Evolutionary conservation across 768 basidiomycete species (phyloP).

Genomic region (Cubamyces sp.): DNA sequence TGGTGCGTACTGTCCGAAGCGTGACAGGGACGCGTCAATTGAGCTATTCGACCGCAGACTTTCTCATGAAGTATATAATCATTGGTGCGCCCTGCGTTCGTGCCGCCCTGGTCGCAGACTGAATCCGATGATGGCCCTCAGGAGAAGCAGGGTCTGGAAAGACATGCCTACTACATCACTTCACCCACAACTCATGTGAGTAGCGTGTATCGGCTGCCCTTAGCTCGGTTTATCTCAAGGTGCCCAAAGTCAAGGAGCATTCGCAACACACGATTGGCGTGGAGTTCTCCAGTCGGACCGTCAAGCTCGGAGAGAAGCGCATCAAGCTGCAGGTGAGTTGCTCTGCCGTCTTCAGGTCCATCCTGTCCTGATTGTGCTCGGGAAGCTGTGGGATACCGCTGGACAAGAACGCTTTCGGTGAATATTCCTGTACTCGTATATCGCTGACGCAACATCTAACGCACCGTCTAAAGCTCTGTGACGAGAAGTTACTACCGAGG

Average conservation of each 20-base stretch:
- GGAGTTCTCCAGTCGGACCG: constrained; percentile 93
- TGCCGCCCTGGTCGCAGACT: background rate
- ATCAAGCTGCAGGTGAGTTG: constrained; percentile 88
- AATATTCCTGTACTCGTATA: constrained; percentile 21
- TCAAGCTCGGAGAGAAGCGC: constrained; percentile 90
- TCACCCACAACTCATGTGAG: constrained; percentile 94
- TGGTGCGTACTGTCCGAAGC: constrained; percentile 51
- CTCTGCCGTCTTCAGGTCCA: background rate
- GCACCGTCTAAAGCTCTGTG: constrained; percentile 61
- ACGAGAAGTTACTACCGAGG: constrained; percentile 97
- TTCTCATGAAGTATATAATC: constrained; percentile 98
- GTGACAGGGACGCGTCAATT: background rate
- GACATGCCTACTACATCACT: constrained; percentile 95
- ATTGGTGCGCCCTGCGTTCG: constrained; percentile 62
- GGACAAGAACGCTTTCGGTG: constrained; percentile 95
- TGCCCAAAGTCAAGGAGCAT: constrained; percentile 81
- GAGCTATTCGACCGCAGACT: constrained; percentile 54
- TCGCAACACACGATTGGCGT: constrained; percentile 99
- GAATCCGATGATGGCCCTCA: constrained; percentile 35
- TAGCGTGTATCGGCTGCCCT: constrained; percentile 22
- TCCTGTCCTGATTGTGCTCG: background rate
- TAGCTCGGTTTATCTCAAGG: constrained; percentile 9
- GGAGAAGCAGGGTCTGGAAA: constrained; percentile 98
- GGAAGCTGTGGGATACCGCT: constrained; percentile 93
- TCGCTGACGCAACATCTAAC: constrained; percentile 23